phyloP scores from a whole-genome alignment of 257 asterid genomes.

The Solanum peruvianum region DNA sequence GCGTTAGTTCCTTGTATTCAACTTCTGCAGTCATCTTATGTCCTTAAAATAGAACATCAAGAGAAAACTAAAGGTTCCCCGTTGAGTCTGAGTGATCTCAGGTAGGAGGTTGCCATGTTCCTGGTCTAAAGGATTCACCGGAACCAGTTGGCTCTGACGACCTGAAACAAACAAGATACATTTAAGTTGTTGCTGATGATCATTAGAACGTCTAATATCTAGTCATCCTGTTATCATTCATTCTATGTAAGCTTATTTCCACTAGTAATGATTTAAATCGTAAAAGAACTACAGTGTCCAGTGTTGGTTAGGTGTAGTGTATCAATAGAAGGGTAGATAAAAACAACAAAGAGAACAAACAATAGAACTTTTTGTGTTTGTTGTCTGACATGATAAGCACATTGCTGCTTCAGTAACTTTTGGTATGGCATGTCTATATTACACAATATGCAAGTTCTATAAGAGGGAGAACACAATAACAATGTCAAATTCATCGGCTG shows the following conservation, averaged over 20 bases:
- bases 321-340: background rate
- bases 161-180: slow-evolving; percentile 22
- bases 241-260: background rate
- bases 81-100: slow-evolving; percentile 4
- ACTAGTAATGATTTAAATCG: background rate
- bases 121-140: slow-evolving; percentile 80
- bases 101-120: slow-evolving; percentile 92
- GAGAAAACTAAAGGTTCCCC: background rate
- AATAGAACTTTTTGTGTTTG: slow-evolving; percentile 30
- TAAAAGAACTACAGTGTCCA: background rate
- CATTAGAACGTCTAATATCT: background rate
- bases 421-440: background rate
- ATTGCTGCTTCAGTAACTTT: slow-evolving; percentile 15
- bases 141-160: slow-evolving; percentile 82
- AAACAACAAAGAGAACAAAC: background rate
- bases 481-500: background rate
- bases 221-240: background rate
- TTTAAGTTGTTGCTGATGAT: background rate
- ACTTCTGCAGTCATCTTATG: background rate
- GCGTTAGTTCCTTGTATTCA: background rate
- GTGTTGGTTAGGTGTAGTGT: background rate
- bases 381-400: slow-evolving; percentile 14
- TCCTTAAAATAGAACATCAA: background rate
- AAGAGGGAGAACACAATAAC: background rate
- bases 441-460: background rate